Evolutionary conservation across 2,329 filamentous ascomycete genomes (phyloP).

Genomic region (Balansia obtecta): DNA sequence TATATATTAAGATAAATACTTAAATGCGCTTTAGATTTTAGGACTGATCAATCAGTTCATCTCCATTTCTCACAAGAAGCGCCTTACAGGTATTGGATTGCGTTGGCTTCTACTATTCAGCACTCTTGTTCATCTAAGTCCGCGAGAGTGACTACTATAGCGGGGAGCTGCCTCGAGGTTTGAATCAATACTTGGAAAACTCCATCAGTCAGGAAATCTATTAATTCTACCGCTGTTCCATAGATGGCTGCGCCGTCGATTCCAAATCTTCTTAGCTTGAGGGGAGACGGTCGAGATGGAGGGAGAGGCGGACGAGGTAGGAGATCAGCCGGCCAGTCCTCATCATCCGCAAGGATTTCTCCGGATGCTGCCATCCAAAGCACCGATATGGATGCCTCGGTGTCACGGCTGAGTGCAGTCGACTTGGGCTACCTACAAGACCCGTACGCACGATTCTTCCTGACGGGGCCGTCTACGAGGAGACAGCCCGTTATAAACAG

Average conservation of each 20-base stretch:
- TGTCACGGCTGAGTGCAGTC: slow-evolving; percentile 81
- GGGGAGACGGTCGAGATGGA: slow-evolving; percentile 25
- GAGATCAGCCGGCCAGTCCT: slow-evolving; percentile 21
- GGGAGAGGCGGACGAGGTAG: slow-evolving; percentile 27
- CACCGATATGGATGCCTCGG: slow-evolving; percentile 84
- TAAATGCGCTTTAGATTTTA: no score
- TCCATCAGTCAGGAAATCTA: background rate
- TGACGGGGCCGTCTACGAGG: slow-evolving; percentile 42
- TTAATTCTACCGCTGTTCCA: background rate
- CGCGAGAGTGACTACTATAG: background rate
- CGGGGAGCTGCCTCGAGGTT: background rate
- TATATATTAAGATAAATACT: no score
- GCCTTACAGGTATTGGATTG: no score
- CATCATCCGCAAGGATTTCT: slow-evolving; percentile 19
- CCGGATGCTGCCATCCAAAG: slow-evolving; percentile 71
- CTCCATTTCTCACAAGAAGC: no score
- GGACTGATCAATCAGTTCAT: no score
- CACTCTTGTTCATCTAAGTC: background rate
- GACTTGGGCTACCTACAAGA: slow-evolving; percentile 76
- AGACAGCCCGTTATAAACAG: slow-evolving; percentile 88
- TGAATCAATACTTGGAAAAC: background rate
- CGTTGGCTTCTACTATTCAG: no score
- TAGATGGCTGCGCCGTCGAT: slow-evolving; percentile 62
- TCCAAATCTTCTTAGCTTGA: slow-evolving; percentile 58
- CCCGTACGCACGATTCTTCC: slow-evolving; percentile 61